Evolutionary conservation across 176 grass and related monocot species (phyloP).

Genomic region (Oryza brachyantha): DNA sequence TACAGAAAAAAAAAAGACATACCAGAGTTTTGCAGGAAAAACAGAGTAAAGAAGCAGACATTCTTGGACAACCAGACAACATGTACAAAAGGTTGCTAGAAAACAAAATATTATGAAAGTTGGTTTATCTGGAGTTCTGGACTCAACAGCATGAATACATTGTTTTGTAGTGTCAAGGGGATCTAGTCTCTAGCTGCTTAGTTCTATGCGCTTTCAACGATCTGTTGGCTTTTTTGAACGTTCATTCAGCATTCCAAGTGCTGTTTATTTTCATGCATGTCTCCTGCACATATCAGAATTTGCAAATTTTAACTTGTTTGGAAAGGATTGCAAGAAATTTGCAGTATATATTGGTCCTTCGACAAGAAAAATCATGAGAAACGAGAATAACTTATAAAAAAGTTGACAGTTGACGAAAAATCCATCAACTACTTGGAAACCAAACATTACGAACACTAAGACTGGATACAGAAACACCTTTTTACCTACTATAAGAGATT

Average conservation of each 20-base stretch:
- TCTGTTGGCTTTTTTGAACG: neutral
- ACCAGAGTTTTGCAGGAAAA: neutral
- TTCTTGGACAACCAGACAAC: neutral
- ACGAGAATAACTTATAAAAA: neutral
- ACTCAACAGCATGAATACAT: neutral
- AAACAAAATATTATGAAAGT: neutral
- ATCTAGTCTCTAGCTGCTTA: neutral
- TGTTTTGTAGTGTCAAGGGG: neutral
- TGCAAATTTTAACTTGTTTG: neutral
- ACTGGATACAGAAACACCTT: neutral
- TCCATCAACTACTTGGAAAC: neutral
- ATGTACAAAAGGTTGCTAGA: neutral
- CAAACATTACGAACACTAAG: neutral
- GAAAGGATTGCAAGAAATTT: neutral
- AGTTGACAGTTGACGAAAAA: neutral
- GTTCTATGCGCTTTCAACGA: neutral
- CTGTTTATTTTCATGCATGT: neutral
- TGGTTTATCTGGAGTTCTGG: neutral
- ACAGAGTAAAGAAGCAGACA: neutral
- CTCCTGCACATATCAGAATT: neutral
- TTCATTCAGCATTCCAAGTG: neutral
- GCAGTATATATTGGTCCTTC: neutral
- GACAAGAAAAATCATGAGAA: neutral
- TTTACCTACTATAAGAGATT: neutral
- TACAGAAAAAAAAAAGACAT: neutral